Evolutionary conservation across 2,329 filamentous ascomycete genomes (phyloP).

Genomic region (Thielaviopsis populi): DNA sequence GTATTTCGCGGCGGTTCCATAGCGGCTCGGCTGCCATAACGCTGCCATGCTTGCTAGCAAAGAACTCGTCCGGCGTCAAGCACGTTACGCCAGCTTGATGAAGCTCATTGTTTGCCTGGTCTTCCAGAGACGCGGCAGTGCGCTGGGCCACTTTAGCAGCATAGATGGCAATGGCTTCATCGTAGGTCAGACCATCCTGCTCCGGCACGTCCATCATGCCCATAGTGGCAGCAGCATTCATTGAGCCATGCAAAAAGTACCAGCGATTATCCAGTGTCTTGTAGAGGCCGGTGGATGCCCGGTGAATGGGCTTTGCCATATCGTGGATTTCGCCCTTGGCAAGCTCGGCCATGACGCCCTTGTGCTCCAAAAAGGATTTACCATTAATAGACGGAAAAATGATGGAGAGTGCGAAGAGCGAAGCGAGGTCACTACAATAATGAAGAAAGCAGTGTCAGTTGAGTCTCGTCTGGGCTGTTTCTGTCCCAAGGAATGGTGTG

Average conservation of each 20-base stretch:
- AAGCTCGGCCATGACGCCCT: constrained; percentile 20
- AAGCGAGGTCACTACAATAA: background rate
- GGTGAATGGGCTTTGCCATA: constrained; percentile 21
- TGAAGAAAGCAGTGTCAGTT: background rate
- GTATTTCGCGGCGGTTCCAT: constrained; percentile 15
- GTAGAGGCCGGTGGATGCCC: constrained; percentile 20
- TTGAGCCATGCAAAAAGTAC: constrained; percentile 20
- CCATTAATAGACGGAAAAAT: constrained; percentile 15
- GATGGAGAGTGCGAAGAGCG: constrained; percentile 12
- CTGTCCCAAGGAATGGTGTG: constrained; percentile 4
- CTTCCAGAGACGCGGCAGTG: constrained; percentile 19
- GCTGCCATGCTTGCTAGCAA: constrained; percentile 21
- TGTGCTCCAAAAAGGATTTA: constrained; percentile 17
- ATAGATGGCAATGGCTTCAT: constrained; percentile 20
- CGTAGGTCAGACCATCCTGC: constrained; percentile 15
- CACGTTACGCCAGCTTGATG: constrained; percentile 22
- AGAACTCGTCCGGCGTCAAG: constrained; percentile 21
- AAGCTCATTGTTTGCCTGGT: constrained; percentile 19
- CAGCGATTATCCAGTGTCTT: constrained; percentile 18
- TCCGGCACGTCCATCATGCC: constrained; percentile 18
- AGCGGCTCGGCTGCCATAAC: constrained; percentile 17
- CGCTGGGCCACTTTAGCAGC: constrained; percentile 18
- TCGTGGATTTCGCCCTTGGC: constrained; percentile 14
- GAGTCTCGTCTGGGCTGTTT: background rate
- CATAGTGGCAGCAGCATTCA: constrained; percentile 19